Conservation (phyloP, 2,329 filamentous ascomycete species). For the Mycogone perniciosa region DNA sequence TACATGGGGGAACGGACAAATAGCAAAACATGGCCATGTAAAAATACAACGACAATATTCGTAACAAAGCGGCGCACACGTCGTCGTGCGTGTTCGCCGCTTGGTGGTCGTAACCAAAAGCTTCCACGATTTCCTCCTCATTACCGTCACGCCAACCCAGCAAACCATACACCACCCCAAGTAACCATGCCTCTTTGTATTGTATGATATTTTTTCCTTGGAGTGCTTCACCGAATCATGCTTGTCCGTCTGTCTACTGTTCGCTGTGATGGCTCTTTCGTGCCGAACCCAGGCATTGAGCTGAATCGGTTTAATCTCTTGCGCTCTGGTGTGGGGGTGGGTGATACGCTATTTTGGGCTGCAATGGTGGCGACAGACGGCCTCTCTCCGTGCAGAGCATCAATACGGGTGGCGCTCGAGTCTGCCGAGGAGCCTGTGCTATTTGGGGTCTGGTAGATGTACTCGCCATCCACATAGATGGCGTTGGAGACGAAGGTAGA, state of each 20-base stretch:
- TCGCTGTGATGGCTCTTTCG: slow-evolving; percentile 28
- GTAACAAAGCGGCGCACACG: slow-evolving; percentile 1
- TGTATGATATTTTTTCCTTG: slow-evolving; percentile 6
- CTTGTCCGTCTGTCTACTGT: slow-evolving; percentile 37
- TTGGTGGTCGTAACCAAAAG: slow-evolving; percentile 12
- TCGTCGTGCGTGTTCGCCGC: neutral
- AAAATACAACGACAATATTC: slow-evolving; percentile 8
- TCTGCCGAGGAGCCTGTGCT: slow-evolving; percentile 51
- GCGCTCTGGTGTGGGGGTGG: slow-evolving; percentile 26
- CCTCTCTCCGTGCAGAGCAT: slow-evolving; percentile 32
- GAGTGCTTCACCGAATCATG: slow-evolving; percentile 29
- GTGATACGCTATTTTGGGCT: slow-evolving; percentile 16
- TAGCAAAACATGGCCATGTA: slow-evolving; percentile 7
- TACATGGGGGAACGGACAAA: slow-evolving; percentile 3
- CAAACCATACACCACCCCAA: slow-evolving; percentile 19
- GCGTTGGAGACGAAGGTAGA: slow-evolving; percentile 85
- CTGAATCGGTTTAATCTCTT: slow-evolving; percentile 51
- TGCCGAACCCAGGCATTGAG: slow-evolving; percentile 49
- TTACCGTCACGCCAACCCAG: slow-evolving; percentile 17
- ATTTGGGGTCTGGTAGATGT: slow-evolving; percentile 67
- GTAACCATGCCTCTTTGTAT: neutral
- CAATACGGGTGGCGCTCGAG: slow-evolving; percentile 30
- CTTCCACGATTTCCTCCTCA: slow-evolving; percentile 1
- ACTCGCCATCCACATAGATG: slow-evolving; percentile 91
- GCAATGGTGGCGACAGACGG: slow-evolving; percentile 12